Percentiles rank a stretch among this genome's conserved stretches.
phyloP scores from a whole-genome alignment of 1,284 basidiomycete species.

The Flammula alnicola region DNA sequence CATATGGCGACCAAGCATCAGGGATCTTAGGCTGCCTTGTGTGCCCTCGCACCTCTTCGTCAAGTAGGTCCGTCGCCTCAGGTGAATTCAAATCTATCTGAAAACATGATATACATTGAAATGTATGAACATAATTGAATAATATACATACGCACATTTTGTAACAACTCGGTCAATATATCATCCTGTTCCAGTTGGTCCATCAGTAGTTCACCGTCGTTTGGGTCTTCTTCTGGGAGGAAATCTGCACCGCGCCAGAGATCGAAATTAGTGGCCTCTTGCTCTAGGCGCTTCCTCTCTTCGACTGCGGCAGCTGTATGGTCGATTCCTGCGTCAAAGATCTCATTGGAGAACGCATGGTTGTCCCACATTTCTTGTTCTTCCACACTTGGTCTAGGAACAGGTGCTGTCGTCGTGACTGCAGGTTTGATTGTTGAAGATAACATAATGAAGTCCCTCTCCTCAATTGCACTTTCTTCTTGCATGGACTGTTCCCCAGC shows the following conservation, averaged over 20 bases:
- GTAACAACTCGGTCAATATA: slow-evolving; percentile 15
- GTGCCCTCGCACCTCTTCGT: neutral
- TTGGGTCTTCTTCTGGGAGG: slow-evolving; percentile 8
- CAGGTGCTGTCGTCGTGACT: neutral
- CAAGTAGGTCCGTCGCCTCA: slow-evolving; percentile 3
- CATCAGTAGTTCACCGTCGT: slow-evolving; percentile 10
- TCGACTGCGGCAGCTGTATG: slow-evolving; percentile 13
- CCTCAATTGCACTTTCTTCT: slow-evolving; percentile 20
- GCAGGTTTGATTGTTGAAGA: slow-evolving; percentile 5
- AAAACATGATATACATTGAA: slow-evolving; percentile 4
- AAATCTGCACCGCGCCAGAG: slow-evolving; percentile 13
- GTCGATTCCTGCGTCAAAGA: slow-evolving; percentile 21
- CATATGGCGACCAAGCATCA: slow-evolving; percentile 21
- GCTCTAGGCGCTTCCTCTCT: slow-evolving; percentile 19
- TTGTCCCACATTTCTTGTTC: slow-evolving; percentile 15
- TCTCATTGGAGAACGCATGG: slow-evolving; percentile 5
- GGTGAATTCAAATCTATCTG: slow-evolving; percentile 8
- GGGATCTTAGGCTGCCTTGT: neutral
- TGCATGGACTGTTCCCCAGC: slow-evolving; percentile 11
- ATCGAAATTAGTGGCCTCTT: slow-evolving; percentile 18
- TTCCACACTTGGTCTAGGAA: slow-evolving; percentile 9
- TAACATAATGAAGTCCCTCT: slow-evolving; percentile 9
- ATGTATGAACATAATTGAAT: slow-evolving; percentile 6
- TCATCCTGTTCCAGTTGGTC: slow-evolving; percentile 12
- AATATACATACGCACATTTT: slow-evolving; percentile 8